Conservation (phyloP, 176 grass and related monocot species). For the Carex cristatella region DNA sequence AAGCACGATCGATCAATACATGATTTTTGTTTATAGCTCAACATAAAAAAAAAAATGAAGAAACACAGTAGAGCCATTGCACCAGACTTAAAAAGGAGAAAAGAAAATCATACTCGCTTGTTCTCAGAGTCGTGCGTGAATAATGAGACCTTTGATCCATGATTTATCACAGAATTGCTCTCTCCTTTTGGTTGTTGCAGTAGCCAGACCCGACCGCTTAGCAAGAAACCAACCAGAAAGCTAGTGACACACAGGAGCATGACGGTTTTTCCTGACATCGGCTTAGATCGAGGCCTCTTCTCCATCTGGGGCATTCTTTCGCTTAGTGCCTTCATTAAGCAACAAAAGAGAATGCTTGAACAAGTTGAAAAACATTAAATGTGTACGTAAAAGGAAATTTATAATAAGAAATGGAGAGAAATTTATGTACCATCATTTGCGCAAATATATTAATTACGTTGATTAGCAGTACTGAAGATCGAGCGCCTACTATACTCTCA, state of each 20-base stretch:
- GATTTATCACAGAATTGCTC: background rate
- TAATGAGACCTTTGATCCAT: conserved; percentile 18
- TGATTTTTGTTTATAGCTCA: background rate
- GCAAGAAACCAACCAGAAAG: conserved; percentile 54
- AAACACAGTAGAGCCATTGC: background rate
- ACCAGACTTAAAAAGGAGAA: background rate
- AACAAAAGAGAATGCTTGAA: background rate
- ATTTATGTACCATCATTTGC: conserved; percentile 21
- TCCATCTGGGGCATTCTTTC: conserved; percentile 64
- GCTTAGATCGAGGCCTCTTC: conserved; percentile 46
- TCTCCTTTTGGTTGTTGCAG: conserved; percentile 3
- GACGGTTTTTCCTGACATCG: conserved; percentile 44
- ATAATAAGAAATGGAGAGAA: background rate
- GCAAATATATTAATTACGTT: background rate
- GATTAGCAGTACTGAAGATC: background rate
- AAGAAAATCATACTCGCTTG: conserved; percentile 38
- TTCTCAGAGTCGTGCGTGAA: conserved; percentile 34
- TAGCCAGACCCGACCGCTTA: conserved; percentile 35
- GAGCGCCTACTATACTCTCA: background rate
- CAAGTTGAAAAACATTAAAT: background rate
- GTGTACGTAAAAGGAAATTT: background rate
- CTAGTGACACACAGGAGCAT: conserved; percentile 38
- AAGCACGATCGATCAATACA: background rate
- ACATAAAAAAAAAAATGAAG: background rate
- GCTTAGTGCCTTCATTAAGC: conserved; percentile 38